phyloP scores from a whole-genome alignment of 306 rosid genomes.

The Prosopis cineraria region DNA sequence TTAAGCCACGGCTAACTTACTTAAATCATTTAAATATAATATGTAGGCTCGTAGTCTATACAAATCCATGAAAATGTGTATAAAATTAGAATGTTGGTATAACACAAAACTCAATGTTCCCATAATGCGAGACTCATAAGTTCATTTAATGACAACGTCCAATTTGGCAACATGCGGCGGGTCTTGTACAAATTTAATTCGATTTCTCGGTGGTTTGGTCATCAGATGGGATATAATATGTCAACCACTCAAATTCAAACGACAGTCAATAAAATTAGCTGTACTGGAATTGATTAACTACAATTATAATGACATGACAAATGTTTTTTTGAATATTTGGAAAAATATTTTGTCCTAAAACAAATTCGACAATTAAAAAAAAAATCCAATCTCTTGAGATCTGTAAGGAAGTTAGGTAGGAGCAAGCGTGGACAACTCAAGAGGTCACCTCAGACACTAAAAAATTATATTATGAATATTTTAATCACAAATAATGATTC shows the following conservation, averaged over 20 bases:
- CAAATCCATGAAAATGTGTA: neutral
- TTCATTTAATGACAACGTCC: slow-evolving; percentile 12
- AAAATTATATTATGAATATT: too few relatives aligned
- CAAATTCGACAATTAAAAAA: neutral
- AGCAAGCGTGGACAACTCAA: too few relatives aligned
- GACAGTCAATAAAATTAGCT: neutral
- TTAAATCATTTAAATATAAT: neutral
- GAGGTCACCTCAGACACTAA: too few relatives aligned
- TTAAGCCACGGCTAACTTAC: neutral
- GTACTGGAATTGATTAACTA: neutral
- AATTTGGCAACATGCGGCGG: slow-evolving; percentile 29
- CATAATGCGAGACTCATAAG: too few relatives aligned
- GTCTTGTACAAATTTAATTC: slow-evolving; percentile 8
- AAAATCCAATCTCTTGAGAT: slow-evolving; percentile 38
- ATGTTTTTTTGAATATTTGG: neutral
- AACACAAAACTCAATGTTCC: slow-evolving; percentile 12
- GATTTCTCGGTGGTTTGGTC: neutral
- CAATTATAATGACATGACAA: neutral
- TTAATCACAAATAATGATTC: too few relatives aligned
- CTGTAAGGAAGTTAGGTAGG: too few relatives aligned
- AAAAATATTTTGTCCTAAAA: neutral
- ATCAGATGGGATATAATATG: neutral
- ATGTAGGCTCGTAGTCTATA: neutral
- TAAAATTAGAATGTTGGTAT: slow-evolving; percentile 23
- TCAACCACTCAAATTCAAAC: neutral